Evolutionary conservation across 805 yeast genomes (phyloP).

Genomic region (Wickerhamiella domercqiae): DNA sequence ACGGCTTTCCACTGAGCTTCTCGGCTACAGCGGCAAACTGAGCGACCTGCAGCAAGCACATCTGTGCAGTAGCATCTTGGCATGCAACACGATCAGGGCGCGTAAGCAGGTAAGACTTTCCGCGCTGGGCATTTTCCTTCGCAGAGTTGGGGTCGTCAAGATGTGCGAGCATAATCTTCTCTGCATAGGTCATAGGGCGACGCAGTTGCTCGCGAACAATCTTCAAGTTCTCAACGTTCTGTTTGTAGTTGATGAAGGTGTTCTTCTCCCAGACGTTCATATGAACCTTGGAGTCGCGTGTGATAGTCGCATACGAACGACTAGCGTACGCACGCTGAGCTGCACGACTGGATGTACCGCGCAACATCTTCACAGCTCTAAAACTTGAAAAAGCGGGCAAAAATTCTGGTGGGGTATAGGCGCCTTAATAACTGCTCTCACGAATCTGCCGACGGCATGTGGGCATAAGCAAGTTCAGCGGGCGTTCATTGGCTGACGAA

Average conservation of each 20-base stretch:
- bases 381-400: no score
- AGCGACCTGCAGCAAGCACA: slow-evolving; percentile 71
- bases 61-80: slow-evolving; percentile 98
- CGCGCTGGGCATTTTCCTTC: slow-evolving; percentile 70
- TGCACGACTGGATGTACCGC: slow-evolving; percentile 1
- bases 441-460: no score
- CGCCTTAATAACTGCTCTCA: no score
- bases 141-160: slow-evolving; percentile 65
- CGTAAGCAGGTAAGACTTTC: slow-evolving; percentile 78
- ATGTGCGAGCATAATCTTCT: slow-evolving; percentile 89
- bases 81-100: slow-evolving; percentile 97
- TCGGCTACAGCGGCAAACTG: slow-evolving; percentile 17
- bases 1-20: slow-evolving; percentile 20
- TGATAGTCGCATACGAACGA: slow-evolving; percentile 23
- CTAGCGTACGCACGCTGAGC: slow-evolving; percentile 10
- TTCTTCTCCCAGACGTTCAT: slow-evolving; percentile 48
- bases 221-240: slow-evolving; percentile 74
- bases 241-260: slow-evolving; percentile 83
- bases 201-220: slow-evolving; percentile 67
- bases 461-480: no score
- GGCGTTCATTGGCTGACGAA: no score
- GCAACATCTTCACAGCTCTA: neutral
- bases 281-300: slow-evolving; percentile 58
- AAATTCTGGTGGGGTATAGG: no score
- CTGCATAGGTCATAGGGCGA: slow-evolving; percentile 90